phyloP scores from a whole-genome alignment of 1,284 basidiomycete species.

The Lignosus rhinocerotis region DNA sequence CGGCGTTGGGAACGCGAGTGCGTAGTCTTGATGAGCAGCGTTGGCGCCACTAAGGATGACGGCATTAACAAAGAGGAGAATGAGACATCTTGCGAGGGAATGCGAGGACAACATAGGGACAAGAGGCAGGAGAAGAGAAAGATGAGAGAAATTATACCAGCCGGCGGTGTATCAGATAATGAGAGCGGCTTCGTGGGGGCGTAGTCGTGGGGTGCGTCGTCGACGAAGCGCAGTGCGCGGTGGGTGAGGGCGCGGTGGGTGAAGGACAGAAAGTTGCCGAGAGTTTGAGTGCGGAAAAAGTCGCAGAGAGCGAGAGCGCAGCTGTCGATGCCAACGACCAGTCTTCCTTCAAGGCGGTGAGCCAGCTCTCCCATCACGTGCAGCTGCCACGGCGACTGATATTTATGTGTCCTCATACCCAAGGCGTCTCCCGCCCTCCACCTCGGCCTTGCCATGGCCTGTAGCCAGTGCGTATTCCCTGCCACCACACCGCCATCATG shows the following conservation, averaged over 20 bases:
- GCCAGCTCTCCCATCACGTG: slow-evolving; percentile 27
- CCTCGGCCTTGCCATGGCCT: slow-evolving; percentile 1
- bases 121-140: slow-evolving; percentile 1
- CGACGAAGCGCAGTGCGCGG: slow-evolving; percentile 12
- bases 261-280: slow-evolving; percentile 16
- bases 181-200: slow-evolving; percentile 19
- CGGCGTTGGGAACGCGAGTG: slow-evolving; percentile 5
- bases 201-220: slow-evolving; percentile 18
- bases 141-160: slow-evolving; percentile 22
- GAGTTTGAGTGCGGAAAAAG: slow-evolving; percentile 8
- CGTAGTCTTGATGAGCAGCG: slow-evolving; percentile 9
- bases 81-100: slow-evolving; percentile 17
- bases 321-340: slow-evolving; percentile 12
- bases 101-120: slow-evolving; percentile 20
- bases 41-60: slow-evolving; percentile 9
- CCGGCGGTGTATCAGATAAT: slow-evolving; percentile 22
- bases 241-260: slow-evolving; percentile 11
- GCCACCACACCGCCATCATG: slow-evolving; percentile 8
- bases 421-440: slow-evolving; percentile 6
- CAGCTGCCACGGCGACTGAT: slow-evolving; percentile 28
- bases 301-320: slow-evolving; percentile 13
- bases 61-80: slow-evolving; percentile 20
- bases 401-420: slow-evolving; percentile 13
- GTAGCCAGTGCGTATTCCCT: not conserved
- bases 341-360: slow-evolving; percentile 20